Evolutionary conservation across 257 asterid species (phyloP), one percentile per base, ranked within the genome.

Genomic region (Petrea volubilis): DNA sequence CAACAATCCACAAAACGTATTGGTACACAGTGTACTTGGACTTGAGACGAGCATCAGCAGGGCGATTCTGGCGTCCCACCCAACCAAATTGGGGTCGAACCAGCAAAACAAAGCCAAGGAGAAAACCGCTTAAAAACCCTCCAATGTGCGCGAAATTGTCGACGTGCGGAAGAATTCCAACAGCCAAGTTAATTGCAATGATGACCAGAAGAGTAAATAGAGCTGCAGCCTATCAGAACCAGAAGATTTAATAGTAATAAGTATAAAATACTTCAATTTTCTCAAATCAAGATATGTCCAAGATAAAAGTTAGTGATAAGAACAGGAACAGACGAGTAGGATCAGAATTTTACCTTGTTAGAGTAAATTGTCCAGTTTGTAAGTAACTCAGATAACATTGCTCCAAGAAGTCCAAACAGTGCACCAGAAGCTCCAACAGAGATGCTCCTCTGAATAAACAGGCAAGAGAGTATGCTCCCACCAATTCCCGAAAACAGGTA

Each of bases 361-460:
- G 97, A 78, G 63, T 95, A 95, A 61, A 95, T 95, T 13, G 94
- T 83, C 99, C 99, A 95, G 84, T 95, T 95, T 61, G 98, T 90
- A 49, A 95, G 89, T 50, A 95, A 71, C 80, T 95, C 99, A 0
- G 99, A 86, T 15, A 95, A 34, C 99, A 95, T 95, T 51, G 98
- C 99, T 59, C 99, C 99, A 51, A 95, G 96, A 76, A 95, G 98
- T 49, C 99, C 99, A 74, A 92, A 95, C n/a, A 95, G 76, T 67
- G 98, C 96, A 51, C 99, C 99, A 21, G 99, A 95, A 81, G 99
- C 99, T 56, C 99, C 99, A 18, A 95, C 99, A 0, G 99, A 95
- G 70, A 95, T 92, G 77, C 77, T 92, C 28, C 38, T 77, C 74
- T 87, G 96, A 80, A 95, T 88, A 78, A 93, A 88, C 18, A 90